phyloP scores from a whole-genome alignment of 495 filamentous ascomycete species.

The Lophiostoma macrostomum region DNA sequence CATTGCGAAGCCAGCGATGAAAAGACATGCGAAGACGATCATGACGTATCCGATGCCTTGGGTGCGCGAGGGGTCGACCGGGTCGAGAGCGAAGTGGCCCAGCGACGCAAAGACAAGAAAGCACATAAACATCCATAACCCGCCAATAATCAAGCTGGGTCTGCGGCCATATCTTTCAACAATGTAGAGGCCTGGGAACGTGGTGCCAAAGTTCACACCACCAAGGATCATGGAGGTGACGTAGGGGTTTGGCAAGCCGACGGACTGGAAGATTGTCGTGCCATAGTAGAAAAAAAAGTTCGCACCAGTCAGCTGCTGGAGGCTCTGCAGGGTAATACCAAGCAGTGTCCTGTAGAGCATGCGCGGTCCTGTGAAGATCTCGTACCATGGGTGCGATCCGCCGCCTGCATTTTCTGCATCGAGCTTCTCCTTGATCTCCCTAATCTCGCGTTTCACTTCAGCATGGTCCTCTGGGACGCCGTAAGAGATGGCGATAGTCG shows the following conservation, averaged over 20 bases:
- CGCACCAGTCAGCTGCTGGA: slow-evolving; percentile 43
- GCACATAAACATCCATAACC: slow-evolving; percentile 42
- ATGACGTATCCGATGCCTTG: slow-evolving; percentile 15
- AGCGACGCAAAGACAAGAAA: slow-evolving; percentile 42
- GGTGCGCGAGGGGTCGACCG: not conserved
- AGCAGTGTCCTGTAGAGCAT: slow-evolving; percentile 32
- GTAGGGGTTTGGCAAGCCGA: slow-evolving; percentile 36
- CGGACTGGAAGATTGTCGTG: slow-evolving; percentile 37
- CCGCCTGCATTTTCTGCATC: slow-evolving; percentile 29
- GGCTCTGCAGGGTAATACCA: slow-evolving; percentile 29
- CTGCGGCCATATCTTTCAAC: slow-evolving; percentile 42
- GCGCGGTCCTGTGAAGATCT: slow-evolving; percentile 31
- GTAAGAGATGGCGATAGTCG: slow-evolving; percentile 67
- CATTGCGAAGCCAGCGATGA: slow-evolving; percentile 28
- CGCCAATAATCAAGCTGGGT: slow-evolving; percentile 37
- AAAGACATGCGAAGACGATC: slow-evolving; percentile 30
- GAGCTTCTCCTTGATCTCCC: slow-evolving; percentile 50
- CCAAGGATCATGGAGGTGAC: slow-evolving; percentile 38
- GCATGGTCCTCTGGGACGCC: slow-evolving; percentile 63
- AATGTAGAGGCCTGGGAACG: slow-evolving; percentile 41
- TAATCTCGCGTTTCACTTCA: slow-evolving; percentile 65
- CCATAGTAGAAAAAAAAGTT: slow-evolving; percentile 53
- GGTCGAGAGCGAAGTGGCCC: slow-evolving; percentile 39
- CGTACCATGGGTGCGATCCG: slow-evolving; percentile 20
- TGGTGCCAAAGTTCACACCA: slow-evolving; percentile 40